Evolutionary conservation across 2,329 filamentous ascomycete genomes (phyloP).

Genomic region (Penicillium sp.): DNA sequence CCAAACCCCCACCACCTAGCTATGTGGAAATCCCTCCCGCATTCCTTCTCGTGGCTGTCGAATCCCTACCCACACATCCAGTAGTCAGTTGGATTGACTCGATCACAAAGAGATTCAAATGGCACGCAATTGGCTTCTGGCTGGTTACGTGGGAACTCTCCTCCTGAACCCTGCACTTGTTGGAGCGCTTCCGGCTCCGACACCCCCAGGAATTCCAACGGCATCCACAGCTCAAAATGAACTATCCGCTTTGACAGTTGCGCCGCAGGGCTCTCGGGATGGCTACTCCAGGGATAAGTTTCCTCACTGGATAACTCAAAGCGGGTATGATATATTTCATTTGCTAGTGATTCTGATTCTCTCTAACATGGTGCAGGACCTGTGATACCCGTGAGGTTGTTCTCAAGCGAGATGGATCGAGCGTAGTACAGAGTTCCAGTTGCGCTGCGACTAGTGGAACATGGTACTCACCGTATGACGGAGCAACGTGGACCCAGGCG

Average conservation of each 20-base stretch:
- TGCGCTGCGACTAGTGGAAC: background rate
- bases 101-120: background rate
- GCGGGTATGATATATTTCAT: background rate
- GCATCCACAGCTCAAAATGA: background rate
- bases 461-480: background rate
- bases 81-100: background rate
- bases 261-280: background rate
- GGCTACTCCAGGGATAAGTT: background rate
- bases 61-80: background rate
- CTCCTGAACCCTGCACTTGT: background rate
- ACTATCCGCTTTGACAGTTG: background rate
- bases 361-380: background rate
- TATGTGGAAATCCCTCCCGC: background rate
- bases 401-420: background rate
- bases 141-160: background rate
- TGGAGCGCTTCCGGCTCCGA: background rate
- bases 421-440: background rate
- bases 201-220: background rate
- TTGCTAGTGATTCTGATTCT: background rate
- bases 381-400: background rate
- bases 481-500: background rate
- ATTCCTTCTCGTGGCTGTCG: background rate
- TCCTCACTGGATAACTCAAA: background rate
- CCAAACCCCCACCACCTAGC: background rate
- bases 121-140: background rate